Evolutionary conservation across 805 yeast species (phyloP), one percentile per base, ranked within the genome.

Genomic region (Starmerella bacillaris): DNA sequence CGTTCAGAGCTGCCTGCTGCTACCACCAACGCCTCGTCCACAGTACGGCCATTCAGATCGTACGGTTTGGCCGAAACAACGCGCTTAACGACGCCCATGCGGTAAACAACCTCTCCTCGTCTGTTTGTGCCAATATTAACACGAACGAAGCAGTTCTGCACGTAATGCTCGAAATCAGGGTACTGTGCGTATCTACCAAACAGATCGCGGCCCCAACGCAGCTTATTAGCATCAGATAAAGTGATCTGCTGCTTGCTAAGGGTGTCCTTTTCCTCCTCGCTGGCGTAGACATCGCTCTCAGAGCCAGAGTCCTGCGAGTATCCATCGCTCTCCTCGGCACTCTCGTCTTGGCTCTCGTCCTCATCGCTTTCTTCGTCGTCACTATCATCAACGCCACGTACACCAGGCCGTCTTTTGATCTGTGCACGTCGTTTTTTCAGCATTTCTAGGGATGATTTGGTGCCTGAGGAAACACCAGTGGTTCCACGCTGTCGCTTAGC

Each of bases 1-100:
- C 76, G 78, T 42, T 73, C 72, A 26, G 74, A 70, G 34, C 66
- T 65, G 34, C 93, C 94, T 52, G 80, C 92, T n/a, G 84, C 67
- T 11, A 80, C 86, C 35, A 70, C 62, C 44, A 86, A 62, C 44
- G 68, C 72, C 47, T 64, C 63, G 44, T 70, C 69, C 2, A 72
- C 71, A 20, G 58, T 60, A 32, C 67, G 59, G 39, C 59, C 60
- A 36, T 67, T 61, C 53, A 70, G 59, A 24, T 54, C 56, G 50
- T 72, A 72, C 14, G 72, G 69, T 42, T 60, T 64, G 31, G 43
- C 31, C 22, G 42, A 56, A 18, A 66, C 67, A 6, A 78, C 68
- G 36, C 69, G 75, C 45, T 74, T 77, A 30, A 89, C 72, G 51
- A 70, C 75, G 33, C 86, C 92, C 70, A 86, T 67, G 48, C 95